These are phyloP conservation scores for Vigna unguiculata DNA, from an alignment of 306 rosid genomes.

Conservation along the genomic window DNA sequence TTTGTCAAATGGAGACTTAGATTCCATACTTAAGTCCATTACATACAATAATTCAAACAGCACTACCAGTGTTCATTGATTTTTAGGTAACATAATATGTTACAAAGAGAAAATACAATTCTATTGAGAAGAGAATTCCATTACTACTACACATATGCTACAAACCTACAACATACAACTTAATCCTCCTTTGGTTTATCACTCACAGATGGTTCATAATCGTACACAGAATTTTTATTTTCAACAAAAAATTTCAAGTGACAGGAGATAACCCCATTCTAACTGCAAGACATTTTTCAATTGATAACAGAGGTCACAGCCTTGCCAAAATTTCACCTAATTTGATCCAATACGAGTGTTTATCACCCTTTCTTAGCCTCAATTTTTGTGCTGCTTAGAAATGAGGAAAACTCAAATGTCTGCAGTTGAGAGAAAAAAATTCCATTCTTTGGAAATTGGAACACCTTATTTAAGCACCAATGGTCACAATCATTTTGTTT, in stretches of 20 bases:
- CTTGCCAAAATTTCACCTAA: background rate
- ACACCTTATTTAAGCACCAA: constrained; percentile 43
- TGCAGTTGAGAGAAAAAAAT: background rate
- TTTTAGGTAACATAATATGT: background rate
- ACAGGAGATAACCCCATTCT: background rate
- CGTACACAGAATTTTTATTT: background rate
- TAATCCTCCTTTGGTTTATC: constrained; percentile 28
- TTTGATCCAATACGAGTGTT: background rate
- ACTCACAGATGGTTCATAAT: background rate
- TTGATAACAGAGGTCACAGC: background rate
- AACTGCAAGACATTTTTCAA: constrained; percentile 19
- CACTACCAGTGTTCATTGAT: background rate
- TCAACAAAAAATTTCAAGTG: constrained; percentile 6
- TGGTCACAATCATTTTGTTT: constrained; percentile 48
- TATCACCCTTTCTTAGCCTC: constrained; percentile 4
- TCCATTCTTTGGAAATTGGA: constrained; percentile 22
- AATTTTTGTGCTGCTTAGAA: constrained; percentile 18
- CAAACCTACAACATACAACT: constrained; percentile 17
- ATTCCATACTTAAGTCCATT: background rate
- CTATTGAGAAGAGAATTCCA: constrained; percentile 6
- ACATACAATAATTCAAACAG: background rate
- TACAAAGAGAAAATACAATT: constrained; percentile 11
- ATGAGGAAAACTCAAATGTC: constrained; percentile 16
- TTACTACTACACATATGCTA: constrained; percentile 18
- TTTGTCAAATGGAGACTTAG: background rate